Percentiles rank a stretch among this genome's conserved stretches.
Conservation (phyloP, 2,329 filamentous ascomycete genomes). For the Cryphonectria nitschkei region DNA sequence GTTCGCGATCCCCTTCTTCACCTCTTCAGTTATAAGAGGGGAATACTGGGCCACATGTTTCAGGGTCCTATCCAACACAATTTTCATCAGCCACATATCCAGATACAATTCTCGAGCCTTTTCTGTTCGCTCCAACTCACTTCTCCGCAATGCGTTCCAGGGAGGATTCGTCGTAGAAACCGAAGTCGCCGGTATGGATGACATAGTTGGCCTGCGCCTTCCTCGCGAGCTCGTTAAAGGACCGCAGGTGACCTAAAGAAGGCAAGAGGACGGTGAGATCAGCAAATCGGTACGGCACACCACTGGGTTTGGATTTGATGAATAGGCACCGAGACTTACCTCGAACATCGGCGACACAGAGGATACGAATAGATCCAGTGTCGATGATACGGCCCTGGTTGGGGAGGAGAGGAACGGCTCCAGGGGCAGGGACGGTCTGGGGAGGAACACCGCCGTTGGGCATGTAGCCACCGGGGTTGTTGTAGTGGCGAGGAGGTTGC, state of each 20-base stretch:
- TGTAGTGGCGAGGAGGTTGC: conserved; percentile 43
- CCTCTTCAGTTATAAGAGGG: conserved; percentile 80
- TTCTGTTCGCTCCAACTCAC: conserved; percentile 55
- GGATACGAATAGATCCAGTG: conserved; percentile 66
- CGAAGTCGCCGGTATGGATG: conserved; percentile 98
- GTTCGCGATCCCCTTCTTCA: conserved; percentile 69
- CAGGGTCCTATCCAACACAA: conserved; percentile 68
- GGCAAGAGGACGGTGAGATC: conserved; percentile 23
- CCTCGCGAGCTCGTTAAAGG: conserved; percentile 93
- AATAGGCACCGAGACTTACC: conserved; percentile 48
- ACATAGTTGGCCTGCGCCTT: conserved; percentile 96
- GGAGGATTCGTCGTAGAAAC: conserved; percentile 96
- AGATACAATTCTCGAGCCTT: background rate
- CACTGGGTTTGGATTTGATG: background rate
- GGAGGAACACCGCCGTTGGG: conserved; percentile 60
- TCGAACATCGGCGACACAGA: conserved; percentile 74
- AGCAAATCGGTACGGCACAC: conserved; percentile 2
- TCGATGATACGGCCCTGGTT: conserved; percentile 71
- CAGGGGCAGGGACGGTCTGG: conserved; percentile 53
- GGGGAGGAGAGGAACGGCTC: conserved; percentile 66
- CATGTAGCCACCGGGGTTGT: conserved; percentile 61
- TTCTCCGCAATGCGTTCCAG: conserved; percentile 98
- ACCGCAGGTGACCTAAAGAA: conserved; percentile 81
- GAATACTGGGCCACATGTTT: conserved; percentile 99
- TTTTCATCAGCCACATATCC: conserved; percentile 27